A percentile compares a stretch with the other conserved stretches of the same genome.
These are phyloP conservation scores for Furcasterigmium sp. DNA, from an alignment of 2,329 filamentous ascomycete species.

Conservation along the genomic window DNA sequence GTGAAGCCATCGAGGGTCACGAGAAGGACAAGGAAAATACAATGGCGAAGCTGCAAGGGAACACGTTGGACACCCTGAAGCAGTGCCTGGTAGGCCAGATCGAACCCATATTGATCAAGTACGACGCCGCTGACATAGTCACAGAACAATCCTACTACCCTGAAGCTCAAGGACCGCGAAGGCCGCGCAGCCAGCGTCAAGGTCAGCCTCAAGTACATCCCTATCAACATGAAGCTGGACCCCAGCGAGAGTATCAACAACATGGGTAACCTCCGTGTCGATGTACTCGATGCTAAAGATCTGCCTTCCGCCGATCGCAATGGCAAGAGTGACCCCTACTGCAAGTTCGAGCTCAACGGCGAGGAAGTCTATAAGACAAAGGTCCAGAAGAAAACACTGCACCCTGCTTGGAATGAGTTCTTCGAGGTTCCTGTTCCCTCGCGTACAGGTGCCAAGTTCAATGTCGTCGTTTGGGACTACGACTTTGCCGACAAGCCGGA, in stretches of 20 bases:
- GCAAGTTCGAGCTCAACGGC: slow-evolving; percentile 87
- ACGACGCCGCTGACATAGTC: background rate
- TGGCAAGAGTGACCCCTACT: slow-evolving; percentile 95
- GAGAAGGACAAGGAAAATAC: slow-evolving; percentile 68
- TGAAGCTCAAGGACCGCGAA: slow-evolving; percentile 73
- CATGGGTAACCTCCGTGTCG: slow-evolving; percentile 91
- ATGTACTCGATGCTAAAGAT: slow-evolving; percentile 79
- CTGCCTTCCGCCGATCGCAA: slow-evolving; percentile 94
- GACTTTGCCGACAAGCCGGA: slow-evolving; percentile 96
- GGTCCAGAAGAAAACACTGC: slow-evolving; percentile 91
- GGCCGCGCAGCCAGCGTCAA: slow-evolving; percentile 75
- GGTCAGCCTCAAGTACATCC: slow-evolving; percentile 91
- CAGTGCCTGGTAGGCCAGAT: slow-evolving; percentile 66
- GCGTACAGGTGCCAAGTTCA: slow-evolving; percentile 78
- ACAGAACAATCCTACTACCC: slow-evolving; percentile 84
- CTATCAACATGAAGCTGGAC: slow-evolving; percentile 89
- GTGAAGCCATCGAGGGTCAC: slow-evolving; percentile 58
- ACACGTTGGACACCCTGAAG: slow-evolving; percentile 81
- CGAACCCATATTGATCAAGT: slow-evolving; percentile 11
- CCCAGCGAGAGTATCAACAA: slow-evolving; percentile 98
- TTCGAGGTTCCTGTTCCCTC: slow-evolving; percentile 83
- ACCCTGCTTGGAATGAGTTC: slow-evolving; percentile 93
- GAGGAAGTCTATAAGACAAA: slow-evolving; percentile 94
- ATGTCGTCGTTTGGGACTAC: slow-evolving; percentile 84
- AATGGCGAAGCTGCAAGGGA: slow-evolving; percentile 76